Evolutionary conservation across 2,329 filamentous ascomycete genomes (phyloP).

Genomic region (Colletotrichum abscissum): DNA sequence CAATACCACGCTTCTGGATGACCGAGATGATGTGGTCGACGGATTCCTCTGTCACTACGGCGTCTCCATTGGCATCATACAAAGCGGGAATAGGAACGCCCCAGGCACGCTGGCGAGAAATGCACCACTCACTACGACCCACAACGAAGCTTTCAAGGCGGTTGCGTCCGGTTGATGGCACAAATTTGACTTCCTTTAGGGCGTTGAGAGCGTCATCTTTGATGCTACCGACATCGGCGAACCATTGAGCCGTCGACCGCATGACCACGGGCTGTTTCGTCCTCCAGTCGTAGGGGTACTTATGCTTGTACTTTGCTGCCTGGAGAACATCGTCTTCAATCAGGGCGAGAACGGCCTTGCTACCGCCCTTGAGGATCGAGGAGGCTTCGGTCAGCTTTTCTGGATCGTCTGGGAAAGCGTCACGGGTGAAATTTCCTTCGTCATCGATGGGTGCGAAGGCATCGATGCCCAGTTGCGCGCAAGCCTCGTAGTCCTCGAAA

Average conservation of each 20-base stretch:
- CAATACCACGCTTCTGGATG: slow-evolving; percentile 81
- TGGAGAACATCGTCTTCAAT: slow-evolving; percentile 74
- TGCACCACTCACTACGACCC: slow-evolving; percentile 95
- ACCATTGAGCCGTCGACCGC: slow-evolving; percentile 96
- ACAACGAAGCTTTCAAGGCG: slow-evolving; percentile 88
- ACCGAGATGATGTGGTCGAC: slow-evolving; percentile 87
- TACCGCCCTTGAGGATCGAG: slow-evolving; percentile 77
- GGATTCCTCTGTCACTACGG: slow-evolving; percentile 81
- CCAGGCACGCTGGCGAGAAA: slow-evolving; percentile 95
- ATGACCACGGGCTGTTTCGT: slow-evolving; percentile 94
- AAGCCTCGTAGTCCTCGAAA: slow-evolving; percentile 94
- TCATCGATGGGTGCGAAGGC: slow-evolving; percentile 88
- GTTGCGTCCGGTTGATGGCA: slow-evolving; percentile 78
- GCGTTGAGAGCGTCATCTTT: slow-evolving; percentile 78
- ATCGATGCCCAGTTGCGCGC: slow-evolving; percentile 75
- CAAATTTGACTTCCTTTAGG: slow-evolving; percentile 78
- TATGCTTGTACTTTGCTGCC: slow-evolving; percentile 81
- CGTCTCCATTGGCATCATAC: slow-evolving; percentile 78
- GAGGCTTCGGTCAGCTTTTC: slow-evolving; percentile 73
- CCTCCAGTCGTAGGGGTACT: slow-evolving; percentile 98
- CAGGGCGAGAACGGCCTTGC: slow-evolving; percentile 75
- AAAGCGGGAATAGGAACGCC: slow-evolving; percentile 95
- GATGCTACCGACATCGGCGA: slow-evolving; percentile 89
- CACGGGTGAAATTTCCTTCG: slow-evolving; percentile 81
- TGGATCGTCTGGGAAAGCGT: slow-evolving; percentile 80